Conservation (phyloP, 495 filamentous ascomycete species). For the Emericellopsis terricola region DNA sequence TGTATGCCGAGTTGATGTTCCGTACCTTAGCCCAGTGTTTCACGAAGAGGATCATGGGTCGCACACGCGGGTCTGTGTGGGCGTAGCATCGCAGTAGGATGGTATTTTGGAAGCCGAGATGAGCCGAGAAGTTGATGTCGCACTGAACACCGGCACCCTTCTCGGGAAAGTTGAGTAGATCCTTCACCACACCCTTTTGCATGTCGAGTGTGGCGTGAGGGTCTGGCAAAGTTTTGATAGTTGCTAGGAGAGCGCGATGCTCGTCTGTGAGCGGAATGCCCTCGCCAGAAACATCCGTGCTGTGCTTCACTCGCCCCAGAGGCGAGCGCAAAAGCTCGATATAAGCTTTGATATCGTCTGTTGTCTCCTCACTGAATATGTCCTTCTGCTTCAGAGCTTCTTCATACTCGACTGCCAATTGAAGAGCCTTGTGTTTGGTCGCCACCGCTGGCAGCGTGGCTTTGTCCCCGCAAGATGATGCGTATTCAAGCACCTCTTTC, state of each 20-base stretch:
- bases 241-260: constrained; percentile 8
- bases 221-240: constrained; percentile 18
- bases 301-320: background rate
- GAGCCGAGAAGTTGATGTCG: constrained; percentile 74
- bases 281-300: constrained; percentile 5
- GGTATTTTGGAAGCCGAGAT: constrained; percentile 64
- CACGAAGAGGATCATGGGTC: constrained; percentile 60
- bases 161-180: constrained; percentile 54
- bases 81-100: constrained; percentile 61
- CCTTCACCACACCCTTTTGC: no score
- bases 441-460: constrained; percentile 12
- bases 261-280: constrained; percentile 10
- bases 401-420: constrained; percentile 29
- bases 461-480: constrained; percentile 3
- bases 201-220: constrained; percentile 20
- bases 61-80: constrained; percentile 50
- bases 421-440: constrained; percentile 24
- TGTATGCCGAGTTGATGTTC: constrained; percentile 66
- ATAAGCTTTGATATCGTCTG: constrained; percentile 19
- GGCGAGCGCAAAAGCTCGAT: constrained; percentile 12
- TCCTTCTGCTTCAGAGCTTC: constrained; percentile 22
- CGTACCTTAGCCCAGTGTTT: constrained; percentile 71
- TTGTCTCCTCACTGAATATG: constrained; percentile 14
- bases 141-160: constrained; percentile 52
- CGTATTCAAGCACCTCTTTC: constrained; percentile 17